Evolutionary conservation across 257 asterid species (phyloP).

Genomic region (Penstemon eatonii): DNA sequence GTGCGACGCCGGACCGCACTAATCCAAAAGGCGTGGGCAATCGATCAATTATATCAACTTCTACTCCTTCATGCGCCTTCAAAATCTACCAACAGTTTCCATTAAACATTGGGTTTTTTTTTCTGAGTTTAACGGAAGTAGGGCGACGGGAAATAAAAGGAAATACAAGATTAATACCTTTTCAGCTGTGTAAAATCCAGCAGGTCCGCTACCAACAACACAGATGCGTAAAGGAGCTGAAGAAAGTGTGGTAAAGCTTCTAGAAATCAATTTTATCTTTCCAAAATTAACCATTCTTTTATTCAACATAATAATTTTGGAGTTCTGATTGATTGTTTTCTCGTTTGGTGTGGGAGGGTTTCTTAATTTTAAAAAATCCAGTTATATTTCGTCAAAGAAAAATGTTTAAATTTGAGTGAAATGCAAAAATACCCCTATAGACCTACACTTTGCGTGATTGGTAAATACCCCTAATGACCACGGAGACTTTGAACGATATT

Average conservation of each 20-base stretch:
- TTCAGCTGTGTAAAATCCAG: constrained; percentile 89
- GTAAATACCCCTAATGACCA: constrained; percentile 26
- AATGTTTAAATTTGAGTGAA: no score
- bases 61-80: constrained; percentile 68
- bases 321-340: no score
- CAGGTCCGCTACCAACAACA: constrained; percentile 95
- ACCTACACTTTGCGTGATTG: no score
- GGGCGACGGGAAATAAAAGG: neutral
- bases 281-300: no score
- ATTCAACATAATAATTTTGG: no score
- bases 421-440: no score
- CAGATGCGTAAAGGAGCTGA: constrained; percentile 62
- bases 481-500: constrained; percentile 43
- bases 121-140: neutral
- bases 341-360: no score
- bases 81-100: constrained; percentile 45
- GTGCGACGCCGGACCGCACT: constrained; percentile 95
- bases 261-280: no score
- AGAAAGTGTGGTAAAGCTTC: constrained; percentile 11
- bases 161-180: constrained; percentile 44
- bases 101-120: neutral
- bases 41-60: constrained; percentile 88
- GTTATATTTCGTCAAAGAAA: no score
- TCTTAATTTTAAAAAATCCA: no score
- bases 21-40: constrained; percentile 93